Evolutionary conservation across 306 rosid genomes (phyloP).

Genomic region (Medicago truncatula): DNA sequence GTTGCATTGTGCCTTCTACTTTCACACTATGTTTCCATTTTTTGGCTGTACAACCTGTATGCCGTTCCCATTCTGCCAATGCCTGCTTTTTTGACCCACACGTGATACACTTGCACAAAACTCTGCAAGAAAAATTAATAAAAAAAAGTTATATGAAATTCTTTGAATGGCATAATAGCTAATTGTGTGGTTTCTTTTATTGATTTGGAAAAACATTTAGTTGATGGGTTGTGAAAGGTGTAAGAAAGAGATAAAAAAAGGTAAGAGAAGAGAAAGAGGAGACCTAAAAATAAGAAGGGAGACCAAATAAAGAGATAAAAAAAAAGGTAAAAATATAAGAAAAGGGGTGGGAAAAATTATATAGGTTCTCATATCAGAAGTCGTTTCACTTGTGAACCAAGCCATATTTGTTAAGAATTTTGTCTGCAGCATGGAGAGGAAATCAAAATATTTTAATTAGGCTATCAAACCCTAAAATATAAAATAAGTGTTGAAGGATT

Average conservation of each 20-base stretch:
- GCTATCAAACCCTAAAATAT: constrained; percentile 24
- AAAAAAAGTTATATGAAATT: constrained; percentile 12
- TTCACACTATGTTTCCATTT: constrained; percentile 93
- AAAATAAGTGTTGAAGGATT: constrained; percentile 48
- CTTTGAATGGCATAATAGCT: constrained; percentile 2
- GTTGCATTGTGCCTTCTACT: constrained; percentile 77
- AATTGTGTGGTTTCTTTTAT: constrained; percentile 17
- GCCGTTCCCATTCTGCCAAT: constrained; percentile 83
- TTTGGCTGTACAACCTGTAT: constrained; percentile 89
- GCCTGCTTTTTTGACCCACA: constrained; percentile 75
- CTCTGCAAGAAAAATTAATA: constrained; percentile 56
- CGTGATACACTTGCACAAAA: constrained; percentile 72
- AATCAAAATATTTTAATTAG: constrained; percentile 19
- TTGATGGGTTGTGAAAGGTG: no score
- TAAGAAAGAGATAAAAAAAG: no score
- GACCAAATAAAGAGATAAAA: neutral
- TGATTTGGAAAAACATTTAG: neutral
- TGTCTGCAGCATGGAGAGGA: neutral
- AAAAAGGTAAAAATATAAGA: neutral
- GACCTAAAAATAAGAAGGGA: neutral
- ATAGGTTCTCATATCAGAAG: constrained; percentile 12
- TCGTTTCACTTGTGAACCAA: constrained; percentile 27
- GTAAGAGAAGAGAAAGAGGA: neutral
- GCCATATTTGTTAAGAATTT: neutral
- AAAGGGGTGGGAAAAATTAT: neutral